Evolutionary conservation across 139 green algal species (phyloP), one percentile per base, ranked within the genome.

Genomic region (Diplosphaera chodatii): DNA sequence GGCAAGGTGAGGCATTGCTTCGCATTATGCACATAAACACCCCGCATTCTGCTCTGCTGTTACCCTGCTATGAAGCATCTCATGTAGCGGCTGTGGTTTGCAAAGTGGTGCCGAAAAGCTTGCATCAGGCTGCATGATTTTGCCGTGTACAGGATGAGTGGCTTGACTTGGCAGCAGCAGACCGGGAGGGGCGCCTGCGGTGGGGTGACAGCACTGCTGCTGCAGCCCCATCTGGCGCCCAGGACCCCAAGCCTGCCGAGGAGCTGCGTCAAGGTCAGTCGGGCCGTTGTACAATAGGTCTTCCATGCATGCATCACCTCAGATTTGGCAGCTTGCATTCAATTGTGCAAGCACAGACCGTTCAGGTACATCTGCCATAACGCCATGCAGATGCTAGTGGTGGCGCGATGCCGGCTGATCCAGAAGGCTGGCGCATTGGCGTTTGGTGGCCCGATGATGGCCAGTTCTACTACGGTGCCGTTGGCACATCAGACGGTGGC

Each of bases 131-230:
- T 48, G 37, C 37, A 48, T n/a, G n/a, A n/a, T n/a, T 10, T 48
- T 6, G 37, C 37, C 37, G 8, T 48, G 37, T 66, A 63, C 69
- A 77, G 76, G 63, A 68, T 3, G 80, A 80, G 68, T 80, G 80
- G 66, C 56, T 88, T 4, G 78, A 88, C 72, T 68, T 89, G 23
- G 37, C 6, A 22, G 34, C 37, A 37, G 88, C 91, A 78, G 66
- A 82, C 32, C 23, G 31, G 31, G 40, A 63, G 29, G 77, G 78
- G 20, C 67, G 86, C 3, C 66, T 92, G 74, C 79, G 86, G 77
- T 87, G 69, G 71, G 4, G 89, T 80, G 82, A 80, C 84, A 32
- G 41, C 74, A 15, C 66, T 75, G 37, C 70, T 73, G 4, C 30
- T 56, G 66, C 64, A 66, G 64, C 69, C 73, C 59, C 33, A 28